phyloP scores from a whole-genome alignment of 306 rosid genomes.

The Cicer judaicum region DNA sequence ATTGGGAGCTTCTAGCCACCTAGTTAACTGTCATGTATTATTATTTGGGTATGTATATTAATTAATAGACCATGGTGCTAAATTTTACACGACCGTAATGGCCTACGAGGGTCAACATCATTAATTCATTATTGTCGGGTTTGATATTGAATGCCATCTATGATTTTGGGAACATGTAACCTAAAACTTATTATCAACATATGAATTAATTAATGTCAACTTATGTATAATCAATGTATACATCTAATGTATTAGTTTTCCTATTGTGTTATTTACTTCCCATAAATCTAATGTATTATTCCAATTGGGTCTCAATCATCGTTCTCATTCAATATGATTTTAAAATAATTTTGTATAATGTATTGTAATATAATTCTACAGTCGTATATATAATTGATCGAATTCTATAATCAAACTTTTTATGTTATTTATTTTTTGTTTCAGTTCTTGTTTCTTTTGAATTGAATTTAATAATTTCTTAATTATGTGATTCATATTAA shows the following conservation, averaged over 20 bases:
- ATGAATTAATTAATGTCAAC: constrained; percentile 27
- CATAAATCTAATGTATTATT: constrained; percentile 10
- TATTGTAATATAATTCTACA: too few relatives aligned
- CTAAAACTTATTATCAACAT: constrained; percentile 8
- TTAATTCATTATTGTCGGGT: constrained; percentile 46
- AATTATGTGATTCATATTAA: too few relatives aligned
- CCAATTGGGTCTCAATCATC: too few relatives aligned
- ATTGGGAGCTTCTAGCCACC: background rate
- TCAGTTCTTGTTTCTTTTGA: too few relatives aligned
- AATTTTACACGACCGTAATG: constrained; percentile 48
- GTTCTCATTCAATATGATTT: too few relatives aligned
- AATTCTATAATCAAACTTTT: too few relatives aligned
- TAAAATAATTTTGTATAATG: too few relatives aligned
- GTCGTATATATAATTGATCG: too few relatives aligned
- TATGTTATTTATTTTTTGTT: too few relatives aligned
- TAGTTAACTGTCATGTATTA: constrained; percentile 41
- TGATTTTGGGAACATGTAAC: constrained; percentile 14
- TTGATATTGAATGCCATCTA: constrained; percentile 43
- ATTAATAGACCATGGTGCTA: constrained; percentile 30
- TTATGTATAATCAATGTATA: background rate
- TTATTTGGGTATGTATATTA: constrained; percentile 14
- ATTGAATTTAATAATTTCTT: too few relatives aligned
- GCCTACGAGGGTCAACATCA: constrained; percentile 63
- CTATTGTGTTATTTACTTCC: constrained; percentile 1
- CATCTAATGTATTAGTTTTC: constrained; percentile 31